phyloP scores from a whole-genome alignment of 2,329 filamentous ascomycete genomes.

The Colletotrichum cereale region DNA sequence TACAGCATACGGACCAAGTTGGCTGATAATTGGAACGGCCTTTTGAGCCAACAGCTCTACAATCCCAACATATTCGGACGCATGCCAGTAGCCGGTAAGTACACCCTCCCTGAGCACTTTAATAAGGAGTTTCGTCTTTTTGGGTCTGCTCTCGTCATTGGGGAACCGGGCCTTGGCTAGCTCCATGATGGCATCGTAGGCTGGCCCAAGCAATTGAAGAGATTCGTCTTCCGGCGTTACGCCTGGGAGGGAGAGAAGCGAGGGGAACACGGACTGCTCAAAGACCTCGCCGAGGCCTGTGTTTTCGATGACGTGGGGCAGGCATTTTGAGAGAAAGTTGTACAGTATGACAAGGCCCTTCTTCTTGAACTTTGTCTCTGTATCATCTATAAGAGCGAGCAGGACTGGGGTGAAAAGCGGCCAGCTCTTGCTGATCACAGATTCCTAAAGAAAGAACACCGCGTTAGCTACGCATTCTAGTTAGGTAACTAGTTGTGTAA shows the following conservation, averaged over 20 bases:
- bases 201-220: conserved; percentile 69
- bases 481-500: too few relatives aligned
- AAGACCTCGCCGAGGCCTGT: conserved; percentile 78
- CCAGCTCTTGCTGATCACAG: conserved; percentile 69
- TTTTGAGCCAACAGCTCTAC: conserved; percentile 67
- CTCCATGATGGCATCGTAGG: conserved; percentile 75
- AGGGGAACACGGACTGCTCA: conserved; percentile 76
- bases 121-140: conserved; percentile 61
- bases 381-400: conserved; percentile 76
- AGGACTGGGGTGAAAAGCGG: conserved; percentile 77
- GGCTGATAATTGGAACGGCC: conserved; percentile 61
- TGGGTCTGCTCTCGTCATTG: conserved; percentile 43
- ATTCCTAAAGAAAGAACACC: conserved; percentile 48
- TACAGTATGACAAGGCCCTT: conserved; percentile 68
- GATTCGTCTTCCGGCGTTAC: conserved; percentile 82
- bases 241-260: conserved; percentile 80
- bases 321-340: conserved; percentile 67
- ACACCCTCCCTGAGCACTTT: conserved; percentile 68
- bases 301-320: conserved; percentile 64
- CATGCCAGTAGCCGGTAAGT: conserved; percentile 67
- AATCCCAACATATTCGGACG: conserved; percentile 69
- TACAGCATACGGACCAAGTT: conserved; percentile 71
- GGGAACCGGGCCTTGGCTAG: conserved; percentile 61
- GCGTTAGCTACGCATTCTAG: conserved; percentile 28
- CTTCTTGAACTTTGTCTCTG: conserved; percentile 63